Evolutionary conservation across 768 basidiomycete species (phyloP).

Genomic region (Lentinula boryana): DNA sequence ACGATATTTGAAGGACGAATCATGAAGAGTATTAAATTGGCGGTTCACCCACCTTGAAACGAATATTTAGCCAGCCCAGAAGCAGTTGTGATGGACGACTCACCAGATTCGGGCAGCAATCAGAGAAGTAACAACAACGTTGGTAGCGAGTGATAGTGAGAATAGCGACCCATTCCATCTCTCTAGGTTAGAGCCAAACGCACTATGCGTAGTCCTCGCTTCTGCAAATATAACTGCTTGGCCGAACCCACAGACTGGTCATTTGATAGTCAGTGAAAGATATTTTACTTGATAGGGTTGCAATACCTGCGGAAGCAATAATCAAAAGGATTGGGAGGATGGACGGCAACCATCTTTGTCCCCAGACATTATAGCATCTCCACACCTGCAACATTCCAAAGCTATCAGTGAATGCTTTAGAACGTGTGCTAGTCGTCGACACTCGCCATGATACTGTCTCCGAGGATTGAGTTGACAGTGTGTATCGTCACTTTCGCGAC

Average conservation of each 20-base stretch:
- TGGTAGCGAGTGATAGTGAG: slow-evolving; percentile 25
- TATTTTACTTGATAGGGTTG: background rate
- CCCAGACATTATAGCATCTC: slow-evolving; percentile 28
- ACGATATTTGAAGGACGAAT: slow-evolving; percentile 16
- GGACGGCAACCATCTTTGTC: slow-evolving; percentile 22
- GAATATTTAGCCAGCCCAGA: background rate
- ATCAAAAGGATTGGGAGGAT: slow-evolving; percentile 22
- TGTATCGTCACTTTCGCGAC: slow-evolving; percentile 29
- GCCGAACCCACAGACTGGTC: slow-evolving; percentile 23
- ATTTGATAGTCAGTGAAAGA: background rate
- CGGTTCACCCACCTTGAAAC: slow-evolving; percentile 2
- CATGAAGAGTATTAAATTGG: slow-evolving; percentile 13
- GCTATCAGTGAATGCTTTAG: background rate
- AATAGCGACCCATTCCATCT: slow-evolving; percentile 30
- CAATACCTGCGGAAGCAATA: slow-evolving; percentile 22
- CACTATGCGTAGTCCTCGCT: slow-evolving; percentile 21
- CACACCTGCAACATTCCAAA: slow-evolving; percentile 4
- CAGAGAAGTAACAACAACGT: slow-evolving; percentile 24
- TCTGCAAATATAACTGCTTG: slow-evolving; percentile 23
- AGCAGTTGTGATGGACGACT: background rate
- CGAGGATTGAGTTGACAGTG: slow-evolving; percentile 23
- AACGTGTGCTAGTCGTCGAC: background rate
- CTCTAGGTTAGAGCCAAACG: slow-evolving; percentile 23
- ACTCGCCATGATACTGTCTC: slow-evolving; percentile 21
- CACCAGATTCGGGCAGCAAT: slow-evolving; percentile 28